Evolutionary conservation across 768 basidiomycete genomes (phyloP), one percentile per base, ranked within the genome.

Genomic region (Hypsizygus marmoreus): DNA sequence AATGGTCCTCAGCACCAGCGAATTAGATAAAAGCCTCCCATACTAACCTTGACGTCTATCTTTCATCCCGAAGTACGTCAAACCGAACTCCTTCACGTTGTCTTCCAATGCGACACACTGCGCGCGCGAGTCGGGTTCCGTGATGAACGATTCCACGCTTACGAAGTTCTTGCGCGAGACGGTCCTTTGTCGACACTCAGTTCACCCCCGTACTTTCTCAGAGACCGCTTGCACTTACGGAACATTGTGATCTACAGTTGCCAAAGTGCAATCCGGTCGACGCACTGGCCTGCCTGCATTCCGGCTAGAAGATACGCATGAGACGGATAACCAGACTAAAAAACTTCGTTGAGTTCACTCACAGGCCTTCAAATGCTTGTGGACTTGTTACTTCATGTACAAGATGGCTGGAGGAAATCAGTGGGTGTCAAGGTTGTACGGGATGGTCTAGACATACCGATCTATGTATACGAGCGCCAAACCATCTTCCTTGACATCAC

Each of bases 361-460:
- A 87, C 81, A 93, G 72, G 60, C 90, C 90, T 67, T 91, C 90
- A 58, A 92, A 92, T 2, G 92, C 92, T 66, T 95, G 92, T 30
- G 92, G 92, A 46, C 85, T 89, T n/a, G 92, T 94, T 41, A 95
- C 92, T 73, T 94, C 92, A 56, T 94, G 91, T 17, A 95, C 88
- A 14, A 81, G 71, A 56, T 81, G 79, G 12, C 79, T 80, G 47
- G 37, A 40, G 26, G 30, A 39, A 4, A 34, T 48, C 23, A 45
- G 40, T 29, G 39, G 14, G 6, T 47, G 35, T n/a, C 6, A 19
- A 39, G 22, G 24, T 13, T 12, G 12, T 33, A 17, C 4, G 22
- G 12, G 13, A 17, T 13, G 19, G 37, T 31, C 25, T n/a, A 26
- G 41, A 54, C 71, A 41, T 66, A 86, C 86, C 86, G 77, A 70